Evolutionary conservation across 1,284 basidiomycete species (phyloP).

Genomic region (Flammula alnicola): DNA sequence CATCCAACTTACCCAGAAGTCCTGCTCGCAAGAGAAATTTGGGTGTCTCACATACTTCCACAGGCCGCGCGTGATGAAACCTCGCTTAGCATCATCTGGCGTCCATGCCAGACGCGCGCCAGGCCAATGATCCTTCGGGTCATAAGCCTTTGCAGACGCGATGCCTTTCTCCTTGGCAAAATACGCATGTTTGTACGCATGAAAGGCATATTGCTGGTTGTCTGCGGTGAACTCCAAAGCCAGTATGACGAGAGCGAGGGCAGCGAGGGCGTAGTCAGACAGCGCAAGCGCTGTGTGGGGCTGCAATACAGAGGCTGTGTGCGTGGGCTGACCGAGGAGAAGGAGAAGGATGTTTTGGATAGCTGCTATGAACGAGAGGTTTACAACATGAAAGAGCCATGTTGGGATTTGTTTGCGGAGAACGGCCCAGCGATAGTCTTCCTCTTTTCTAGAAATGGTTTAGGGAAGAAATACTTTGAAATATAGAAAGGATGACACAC

Average conservation of each 20-base stretch:
- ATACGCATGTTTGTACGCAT: conserved; percentile 74
- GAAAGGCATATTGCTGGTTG: conserved; percentile 89
- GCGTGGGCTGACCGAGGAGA: conserved; percentile 66
- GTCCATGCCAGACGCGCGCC: conserved; percentile 68
- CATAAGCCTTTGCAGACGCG: conserved; percentile 34
- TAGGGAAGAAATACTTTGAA: conserved; percentile 1
- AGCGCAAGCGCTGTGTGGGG: conserved; percentile 57
- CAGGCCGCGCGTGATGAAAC: conserved; percentile 85
- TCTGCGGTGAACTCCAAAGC: conserved; percentile 83
- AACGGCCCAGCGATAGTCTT: conserved; percentile 92
- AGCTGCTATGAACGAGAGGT: conserved; percentile 81
- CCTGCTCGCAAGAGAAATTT: conserved; percentile 90
- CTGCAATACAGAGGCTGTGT: conserved; percentile 57
- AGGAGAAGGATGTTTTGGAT: conserved; percentile 85
- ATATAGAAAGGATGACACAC: conserved; percentile 39
- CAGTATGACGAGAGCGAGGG: conserved; percentile 62
- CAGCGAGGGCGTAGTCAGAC: conserved; percentile 72
- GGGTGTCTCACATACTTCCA: conserved; percentile 91
- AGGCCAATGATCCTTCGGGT: conserved; percentile 62
- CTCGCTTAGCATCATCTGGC: conserved; percentile 72
- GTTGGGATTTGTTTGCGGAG: conserved; percentile 70
- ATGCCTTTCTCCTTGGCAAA: conserved; percentile 38
- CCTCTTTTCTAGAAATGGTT: conserved; percentile 51
- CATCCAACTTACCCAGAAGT: conserved; percentile 74
- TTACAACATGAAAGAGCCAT: conserved; percentile 79